Base-by-base conservation (phyloP, 1,284 basidiomycete genomes). In the Malassezia globosa region DNA sequence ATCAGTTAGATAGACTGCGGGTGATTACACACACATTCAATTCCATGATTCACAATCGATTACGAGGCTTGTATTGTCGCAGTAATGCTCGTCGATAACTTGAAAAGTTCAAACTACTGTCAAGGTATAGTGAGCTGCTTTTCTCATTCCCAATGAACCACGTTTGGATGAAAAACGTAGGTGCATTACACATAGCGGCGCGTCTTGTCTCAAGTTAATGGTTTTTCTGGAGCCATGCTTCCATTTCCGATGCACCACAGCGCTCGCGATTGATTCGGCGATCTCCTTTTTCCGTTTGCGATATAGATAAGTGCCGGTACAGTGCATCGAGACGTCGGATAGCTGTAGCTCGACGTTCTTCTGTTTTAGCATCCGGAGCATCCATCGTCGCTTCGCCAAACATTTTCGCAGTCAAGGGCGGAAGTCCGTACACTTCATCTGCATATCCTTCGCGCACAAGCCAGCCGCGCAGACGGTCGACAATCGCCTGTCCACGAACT, bases 311-410 rank as follows among this genome's bases (percentile, higher is more conserved):
- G 33, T 52, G 50, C 7, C 35, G 25, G 34, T 42, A 52, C n/a
- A 52, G 40, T 19, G 50, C 50, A 27, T 52, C 45, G 5, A 52
- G 36, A 25, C 50, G 44, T 10, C 50, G 50, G 19, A 52, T 52
- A 3, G 50, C 50, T 33, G 37, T 42, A 10, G 44, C 45, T 13
- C 50, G 50, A 7, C 39, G 44, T 33, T 46, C 50, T 22, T 52
- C 50, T 14, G 40, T 25, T 26, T 37, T 13, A 19, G 38, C 39
- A 13, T 34, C 38, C 14, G n/a, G 5, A 5, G 33, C 23, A 7
- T 41, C 39, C 40, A 18, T 19, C 13, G 24, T 33, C 11, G 50
- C 50, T 34, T 52, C 50, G 26, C 50, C 50, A 29, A 52, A 52
- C 18, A 38, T 52, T 19, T 34, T 23, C 10, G 45, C 34, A 7